phyloP scores from a whole-genome alignment of 208 protist genomes.

The Herpetomonas tarakana region DNA sequence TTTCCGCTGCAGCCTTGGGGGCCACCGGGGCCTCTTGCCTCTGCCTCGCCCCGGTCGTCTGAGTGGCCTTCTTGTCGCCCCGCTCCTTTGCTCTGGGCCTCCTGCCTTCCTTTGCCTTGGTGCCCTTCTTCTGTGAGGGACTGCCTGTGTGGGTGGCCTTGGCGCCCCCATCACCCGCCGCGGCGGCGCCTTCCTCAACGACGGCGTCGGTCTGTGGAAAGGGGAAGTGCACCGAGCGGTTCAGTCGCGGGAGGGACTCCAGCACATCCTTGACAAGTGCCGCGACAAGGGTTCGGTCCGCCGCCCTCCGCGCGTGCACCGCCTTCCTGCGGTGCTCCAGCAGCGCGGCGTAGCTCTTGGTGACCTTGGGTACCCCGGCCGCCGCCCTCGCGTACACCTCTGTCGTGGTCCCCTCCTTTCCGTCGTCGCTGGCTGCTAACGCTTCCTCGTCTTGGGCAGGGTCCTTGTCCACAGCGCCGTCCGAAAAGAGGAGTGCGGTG shows the following conservation, averaged over 20 bases:
- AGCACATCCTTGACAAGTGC: constrained; percentile 18
- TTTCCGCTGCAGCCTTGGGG: neutral
- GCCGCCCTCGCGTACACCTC: constrained; percentile 9
- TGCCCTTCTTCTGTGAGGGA: neutral
- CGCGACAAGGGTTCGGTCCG: constrained; percentile 10
- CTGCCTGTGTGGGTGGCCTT: neutral
- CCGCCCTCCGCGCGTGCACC: constrained; percentile 9
- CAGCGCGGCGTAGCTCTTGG: constrained; percentile 7
- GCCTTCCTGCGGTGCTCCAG: constrained; percentile 19
- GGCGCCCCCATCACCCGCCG: neutral
- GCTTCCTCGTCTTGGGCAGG: neutral
- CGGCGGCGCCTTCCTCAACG: neutral
- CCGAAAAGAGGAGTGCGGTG: neutral
- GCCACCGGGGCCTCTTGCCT: neutral
- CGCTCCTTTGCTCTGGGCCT: neutral
- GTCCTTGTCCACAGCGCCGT: neutral
- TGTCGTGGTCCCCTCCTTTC: neutral
- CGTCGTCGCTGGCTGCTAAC: neutral
- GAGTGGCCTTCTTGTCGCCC: neutral
- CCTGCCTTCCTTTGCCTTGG: neutral
- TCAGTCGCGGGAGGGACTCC: constrained; percentile 27
- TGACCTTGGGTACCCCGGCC: constrained; percentile 1
- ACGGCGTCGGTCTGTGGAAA: constrained; percentile 7
- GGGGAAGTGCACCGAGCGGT: constrained; percentile 36
- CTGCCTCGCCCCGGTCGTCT: too few species aligned